These are phyloP conservation scores for Effrenium voratum DNA, from an alignment of 73 alveolate species.

Conservation along the genomic window DNA sequence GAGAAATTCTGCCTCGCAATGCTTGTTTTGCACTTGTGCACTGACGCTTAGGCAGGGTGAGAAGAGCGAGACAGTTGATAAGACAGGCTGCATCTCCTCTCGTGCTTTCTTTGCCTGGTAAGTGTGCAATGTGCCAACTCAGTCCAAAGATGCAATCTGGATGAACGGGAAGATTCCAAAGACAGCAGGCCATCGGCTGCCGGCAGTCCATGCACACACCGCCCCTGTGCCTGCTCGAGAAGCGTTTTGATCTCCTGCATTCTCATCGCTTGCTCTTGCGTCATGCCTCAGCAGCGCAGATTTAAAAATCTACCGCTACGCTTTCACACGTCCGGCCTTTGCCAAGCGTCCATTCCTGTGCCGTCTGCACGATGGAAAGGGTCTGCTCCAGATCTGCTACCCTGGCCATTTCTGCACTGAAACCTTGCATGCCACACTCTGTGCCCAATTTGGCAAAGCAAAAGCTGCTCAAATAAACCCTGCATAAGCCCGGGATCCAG, in stretches of 20 bases:
- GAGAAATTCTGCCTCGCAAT: slow-evolving; percentile 86
- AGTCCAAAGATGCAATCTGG: no score
- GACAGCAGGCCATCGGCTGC: no score
- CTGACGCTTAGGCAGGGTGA: no score
- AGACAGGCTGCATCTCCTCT: slow-evolving; percentile 53
- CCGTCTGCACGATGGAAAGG: slow-evolving; percentile 92
- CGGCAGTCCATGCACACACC: no score
- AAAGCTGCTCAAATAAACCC: no score
- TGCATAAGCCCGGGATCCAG: no score
- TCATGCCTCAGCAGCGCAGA: slow-evolving; percentile 72
- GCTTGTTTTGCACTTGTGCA: no score
- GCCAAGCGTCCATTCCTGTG: slow-evolving; percentile 88
- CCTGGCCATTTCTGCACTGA: slow-evolving; percentile 19
- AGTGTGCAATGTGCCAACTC: no score
- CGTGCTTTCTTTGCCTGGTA: slow-evolving; percentile 67
- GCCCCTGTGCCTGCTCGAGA: slow-evolving; percentile 75
- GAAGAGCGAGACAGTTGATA: background rate
- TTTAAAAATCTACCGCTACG: background rate
- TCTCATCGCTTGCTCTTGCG: slow-evolving; percentile 87
- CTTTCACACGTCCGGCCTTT: slow-evolving; percentile 12
- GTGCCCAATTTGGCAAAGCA: no score
- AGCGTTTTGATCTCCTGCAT: slow-evolving; percentile 88
- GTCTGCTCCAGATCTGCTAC: slow-evolving; percentile 91
- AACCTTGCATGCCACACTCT: no score
- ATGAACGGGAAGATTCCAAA: no score